Percentiles rank a stretch among this genome's conserved stretches.
phyloP scores from a whole-genome alignment of 495 filamentous ascomycete genomes.

The Xylaria telfairii region DNA sequence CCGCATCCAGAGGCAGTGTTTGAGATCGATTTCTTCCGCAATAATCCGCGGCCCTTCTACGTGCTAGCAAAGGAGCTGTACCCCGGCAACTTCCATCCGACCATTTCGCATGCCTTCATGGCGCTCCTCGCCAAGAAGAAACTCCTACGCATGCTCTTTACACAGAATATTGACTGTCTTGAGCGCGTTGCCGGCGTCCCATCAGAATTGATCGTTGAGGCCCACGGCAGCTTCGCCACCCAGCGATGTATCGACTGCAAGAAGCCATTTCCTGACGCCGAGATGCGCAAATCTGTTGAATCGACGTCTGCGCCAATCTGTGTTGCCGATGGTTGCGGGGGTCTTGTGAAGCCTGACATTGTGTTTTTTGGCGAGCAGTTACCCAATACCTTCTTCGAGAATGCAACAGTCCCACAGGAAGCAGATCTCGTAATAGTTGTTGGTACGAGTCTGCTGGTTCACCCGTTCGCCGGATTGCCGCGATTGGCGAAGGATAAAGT shows the following conservation, averaged over 20 bases:
- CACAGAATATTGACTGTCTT: constrained; percentile 96
- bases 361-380: constrained; percentile 88
- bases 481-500: constrained; percentile 60
- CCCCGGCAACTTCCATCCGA: constrained; percentile 89
- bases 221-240: constrained; percentile 90
- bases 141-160: constrained; percentile 84
- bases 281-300: constrained; percentile 72
- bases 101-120: constrained; percentile 71
- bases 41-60: constrained; percentile 90
- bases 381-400: constrained; percentile 71
- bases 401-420: constrained; percentile 56
- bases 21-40: constrained; percentile 83
- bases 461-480: constrained; percentile 88
- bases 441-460: constrained; percentile 88
- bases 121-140: constrained; percentile 73
- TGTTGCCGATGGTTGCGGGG: constrained; percentile 63
- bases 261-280: constrained; percentile 67
- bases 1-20: constrained; percentile 82
- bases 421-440: constrained; percentile 89
- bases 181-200: constrained; percentile 89
- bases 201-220: constrained; percentile 81
- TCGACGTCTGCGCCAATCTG: constrained; percentile 73
- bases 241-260: constrained; percentile 92
- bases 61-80: constrained; percentile 88
- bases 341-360: constrained; percentile 94